A percentile compares a stretch with the other conserved stretches of the same genome.
Conservation (phyloP, 2,329 filamentous ascomycete genomes). For the Triangularia setosa region DNA sequence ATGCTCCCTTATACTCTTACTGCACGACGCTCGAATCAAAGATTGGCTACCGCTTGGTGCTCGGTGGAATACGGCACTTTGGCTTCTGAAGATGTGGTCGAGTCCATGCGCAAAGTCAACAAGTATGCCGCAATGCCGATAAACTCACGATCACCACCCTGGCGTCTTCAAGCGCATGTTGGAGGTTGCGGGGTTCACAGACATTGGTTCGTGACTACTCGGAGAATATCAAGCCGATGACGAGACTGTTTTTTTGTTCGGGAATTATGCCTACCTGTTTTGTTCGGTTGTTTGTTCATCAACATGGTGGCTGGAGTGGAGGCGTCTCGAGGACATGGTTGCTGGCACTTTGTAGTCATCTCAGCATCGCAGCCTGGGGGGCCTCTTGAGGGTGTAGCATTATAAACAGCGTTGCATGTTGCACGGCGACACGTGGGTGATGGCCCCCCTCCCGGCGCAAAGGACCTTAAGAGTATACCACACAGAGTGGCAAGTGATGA, state of each 20-base stretch:
- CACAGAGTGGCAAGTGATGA: too few species aligned
- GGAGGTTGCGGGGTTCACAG: conserved; percentile 40
- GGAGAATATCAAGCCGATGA: conserved; percentile 45
- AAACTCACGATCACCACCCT: conserved; percentile 28
- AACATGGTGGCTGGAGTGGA: not conserved
- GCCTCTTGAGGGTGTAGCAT: not conserved
- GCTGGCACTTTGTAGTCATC: not conserved
- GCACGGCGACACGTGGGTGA: not conserved
- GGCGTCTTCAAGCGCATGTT: conserved; percentile 40
- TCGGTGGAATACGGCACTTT: conserved; percentile 49
- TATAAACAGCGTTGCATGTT: not conserved
- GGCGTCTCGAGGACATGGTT: not conserved
- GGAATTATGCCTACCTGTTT: conserved; percentile 22
- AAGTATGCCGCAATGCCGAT: not conserved
- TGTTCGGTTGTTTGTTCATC: not conserved
- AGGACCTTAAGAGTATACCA: too few species aligned
- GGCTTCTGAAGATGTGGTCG: conserved; percentile 36
- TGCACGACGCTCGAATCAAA: conserved; percentile 44
- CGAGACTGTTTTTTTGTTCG: conserved; percentile 43
- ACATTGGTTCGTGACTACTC: conserved; percentile 44
- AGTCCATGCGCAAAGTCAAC: conserved; percentile 29
- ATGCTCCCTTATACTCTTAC: conserved; percentile 40
- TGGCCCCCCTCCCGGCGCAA: too few species aligned
- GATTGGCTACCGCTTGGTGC: conserved; percentile 38
- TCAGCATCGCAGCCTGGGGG: not conserved